Evolutionary conservation across 2,329 filamentous ascomycete genomes (phyloP).

Genomic region (Aspergillus fumigatus): DNA sequence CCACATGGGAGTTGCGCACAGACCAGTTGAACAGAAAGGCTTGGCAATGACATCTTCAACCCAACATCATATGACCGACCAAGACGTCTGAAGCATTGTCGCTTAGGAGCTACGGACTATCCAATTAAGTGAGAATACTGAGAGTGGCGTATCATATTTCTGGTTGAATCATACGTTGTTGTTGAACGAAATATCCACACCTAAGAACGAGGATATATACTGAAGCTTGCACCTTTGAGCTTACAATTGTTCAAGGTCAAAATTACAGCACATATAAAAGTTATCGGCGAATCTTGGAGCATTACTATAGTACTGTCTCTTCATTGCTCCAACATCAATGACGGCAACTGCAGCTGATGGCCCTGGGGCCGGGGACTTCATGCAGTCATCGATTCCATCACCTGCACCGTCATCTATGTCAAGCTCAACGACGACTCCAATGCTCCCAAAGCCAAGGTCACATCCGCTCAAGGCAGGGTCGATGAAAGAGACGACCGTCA

Average conservation of each 20-base stretch:
- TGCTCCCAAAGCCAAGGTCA: constrained; percentile 50
- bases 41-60: constrained; percentile 7
- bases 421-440: constrained; percentile 33
- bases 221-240: not conserved
- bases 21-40: not conserved
- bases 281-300: not conserved
- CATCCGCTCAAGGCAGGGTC: constrained; percentile 53
- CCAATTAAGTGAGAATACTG: not conserved
- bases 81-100: not conserved
- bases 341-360: constrained; percentile 6
- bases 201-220: not conserved
- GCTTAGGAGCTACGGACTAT: not conserved
- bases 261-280: not conserved
- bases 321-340: constrained; percentile 1
- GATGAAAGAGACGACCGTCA: constrained; percentile 54
- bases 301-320: not conserved
- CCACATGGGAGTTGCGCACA: not conserved
- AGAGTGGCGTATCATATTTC: not conserved
- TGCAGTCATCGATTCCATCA: constrained; percentile 37
- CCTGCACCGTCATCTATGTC: constrained; percentile 45
- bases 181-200: not conserved
- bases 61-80: not conserved
- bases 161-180: not conserved
- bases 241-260: not conserved
- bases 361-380: constrained; percentile 37